phyloP scores from a whole-genome alignment of 129 eudicot species.

The Solidago caesia region DNA sequence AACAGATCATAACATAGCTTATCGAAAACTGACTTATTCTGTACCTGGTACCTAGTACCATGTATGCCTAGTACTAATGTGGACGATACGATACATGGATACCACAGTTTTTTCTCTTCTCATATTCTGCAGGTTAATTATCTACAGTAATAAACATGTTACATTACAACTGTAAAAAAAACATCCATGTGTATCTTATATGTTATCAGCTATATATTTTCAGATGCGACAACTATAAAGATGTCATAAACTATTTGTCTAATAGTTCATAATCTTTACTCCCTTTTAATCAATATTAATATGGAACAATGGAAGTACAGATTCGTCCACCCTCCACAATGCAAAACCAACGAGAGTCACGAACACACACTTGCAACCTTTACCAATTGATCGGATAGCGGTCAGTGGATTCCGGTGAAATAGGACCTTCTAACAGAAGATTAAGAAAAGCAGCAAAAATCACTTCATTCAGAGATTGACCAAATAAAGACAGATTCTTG shows the following conservation, averaged over 20 bases:
- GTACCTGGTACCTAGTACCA: too few species aligned
- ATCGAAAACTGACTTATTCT: too few species aligned
- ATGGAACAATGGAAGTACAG: background rate
- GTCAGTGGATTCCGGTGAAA: background rate
- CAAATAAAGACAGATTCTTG: slow-evolving; percentile 13
- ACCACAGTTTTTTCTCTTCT: too few species aligned
- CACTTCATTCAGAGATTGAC: slow-evolving; percentile 11
- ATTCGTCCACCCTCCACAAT: background rate
- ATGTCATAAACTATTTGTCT: background rate
- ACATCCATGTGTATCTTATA: too few species aligned
- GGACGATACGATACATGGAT: too few species aligned
- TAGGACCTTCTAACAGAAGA: background rate
- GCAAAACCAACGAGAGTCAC: background rate
- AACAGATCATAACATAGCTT: too few species aligned
- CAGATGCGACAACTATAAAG: too few species aligned
- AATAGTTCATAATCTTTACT: background rate
- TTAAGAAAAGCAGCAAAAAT: background rate
- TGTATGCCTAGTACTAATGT: too few species aligned
- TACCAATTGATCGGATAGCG: background rate
- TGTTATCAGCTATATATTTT: too few species aligned
- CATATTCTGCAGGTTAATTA: too few species aligned
- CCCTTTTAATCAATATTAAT: background rate
- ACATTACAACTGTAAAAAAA: too few species aligned
- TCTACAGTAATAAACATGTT: too few species aligned
- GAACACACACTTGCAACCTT: background rate